Evolutionary conservation across 2,329 filamentous ascomycete species (phyloP).

Genomic region (Paraconiothyrium brasiliense): DNA sequence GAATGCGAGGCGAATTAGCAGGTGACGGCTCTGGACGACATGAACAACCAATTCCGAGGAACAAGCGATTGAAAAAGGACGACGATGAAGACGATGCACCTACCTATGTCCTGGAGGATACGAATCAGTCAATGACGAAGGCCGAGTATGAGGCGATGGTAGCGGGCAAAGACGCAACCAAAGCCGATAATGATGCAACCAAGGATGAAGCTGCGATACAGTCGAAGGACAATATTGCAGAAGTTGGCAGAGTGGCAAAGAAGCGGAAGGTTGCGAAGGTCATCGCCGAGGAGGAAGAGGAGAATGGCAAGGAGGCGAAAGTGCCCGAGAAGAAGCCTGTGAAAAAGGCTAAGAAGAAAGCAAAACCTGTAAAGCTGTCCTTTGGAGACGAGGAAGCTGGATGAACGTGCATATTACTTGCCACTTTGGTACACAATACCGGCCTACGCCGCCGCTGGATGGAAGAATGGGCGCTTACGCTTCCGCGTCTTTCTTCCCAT

Average conservation of each 20-base stretch:
- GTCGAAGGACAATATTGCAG: slow-evolving; percentile 42
- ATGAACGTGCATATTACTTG: slow-evolving; percentile 19
- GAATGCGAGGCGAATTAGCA: slow-evolving; percentile 63
- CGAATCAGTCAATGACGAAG: slow-evolving; percentile 68
- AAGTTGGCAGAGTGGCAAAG: slow-evolving; percentile 44
- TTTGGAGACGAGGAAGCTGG: slow-evolving; percentile 48
- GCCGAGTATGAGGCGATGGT: slow-evolving; percentile 60
- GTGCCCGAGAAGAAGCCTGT: slow-evolving; percentile 25
- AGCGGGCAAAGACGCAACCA: slow-evolving; percentile 35
- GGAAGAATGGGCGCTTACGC: not conserved
- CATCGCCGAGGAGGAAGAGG: slow-evolving; percentile 41
- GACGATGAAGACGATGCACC: slow-evolving; percentile 82
- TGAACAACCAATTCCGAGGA: slow-evolving; percentile 55
- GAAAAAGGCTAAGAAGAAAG: slow-evolving; percentile 49
- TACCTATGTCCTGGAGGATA: slow-evolving; percentile 76
- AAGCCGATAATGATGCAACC: slow-evolving; percentile 18
- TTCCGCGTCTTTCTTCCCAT: not conserved
- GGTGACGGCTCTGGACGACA: slow-evolving; percentile 57
- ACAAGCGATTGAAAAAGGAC: slow-evolving; percentile 58
- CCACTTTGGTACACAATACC: not conserved
- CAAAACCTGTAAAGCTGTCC: slow-evolving; percentile 48
- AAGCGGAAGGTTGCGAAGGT: slow-evolving; percentile 51
- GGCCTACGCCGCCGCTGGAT: not conserved
- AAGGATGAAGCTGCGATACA: slow-evolving; percentile 19
- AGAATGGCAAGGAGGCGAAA: slow-evolving; percentile 21